Percentiles rank a stretch among this genome's conserved stretches.
phyloP scores from a whole-genome alignment of 1,139 yeast genomes.

The Geotrichum aggregatum region DNA sequence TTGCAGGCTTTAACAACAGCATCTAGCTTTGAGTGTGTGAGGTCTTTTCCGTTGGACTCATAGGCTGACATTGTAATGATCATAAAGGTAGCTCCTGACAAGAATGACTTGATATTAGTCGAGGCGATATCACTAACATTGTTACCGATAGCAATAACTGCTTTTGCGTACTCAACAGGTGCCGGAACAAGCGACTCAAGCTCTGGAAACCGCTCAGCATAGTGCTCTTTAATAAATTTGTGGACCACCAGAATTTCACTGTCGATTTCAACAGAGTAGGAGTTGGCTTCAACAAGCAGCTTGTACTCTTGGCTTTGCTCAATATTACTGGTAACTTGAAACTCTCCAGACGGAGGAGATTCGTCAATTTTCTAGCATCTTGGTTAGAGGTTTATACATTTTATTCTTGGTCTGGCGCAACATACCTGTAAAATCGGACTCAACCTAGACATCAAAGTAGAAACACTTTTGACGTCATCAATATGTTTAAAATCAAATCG shows the following conservation, averaged over 20 bases:
- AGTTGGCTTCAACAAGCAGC: constrained; percentile 55
- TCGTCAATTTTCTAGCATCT: constrained; percentile 1
- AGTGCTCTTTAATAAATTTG: constrained; percentile 50
- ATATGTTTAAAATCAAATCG: constrained; percentile 24
- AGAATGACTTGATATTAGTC: constrained; percentile 41
- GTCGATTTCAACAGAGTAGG: constrained; percentile 52
- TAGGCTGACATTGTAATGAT: constrained; percentile 73
- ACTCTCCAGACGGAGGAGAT: background rate
- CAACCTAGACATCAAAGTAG: constrained; percentile 30
- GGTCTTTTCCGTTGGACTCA: constrained; percentile 39
- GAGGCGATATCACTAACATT: constrained; percentile 37
- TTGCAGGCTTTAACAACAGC: constrained; percentile 48
- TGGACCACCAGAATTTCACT: constrained; percentile 53
- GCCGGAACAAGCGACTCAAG: constrained; percentile 59
- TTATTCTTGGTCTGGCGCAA: background rate
- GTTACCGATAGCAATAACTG: constrained; percentile 53
- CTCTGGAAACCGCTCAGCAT: constrained; percentile 66
- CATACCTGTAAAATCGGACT: constrained; percentile 29
- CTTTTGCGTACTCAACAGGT: constrained; percentile 59
- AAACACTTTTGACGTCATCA: constrained; percentile 25
- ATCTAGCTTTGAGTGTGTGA: constrained; percentile 42
- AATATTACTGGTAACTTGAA: constrained; percentile 27
- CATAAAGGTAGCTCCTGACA: constrained; percentile 62
- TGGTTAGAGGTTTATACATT: background rate
- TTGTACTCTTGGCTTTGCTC: constrained; percentile 46